Evolutionary conservation across 768 basidiomycete species (phyloP), one percentile per base, ranked within the genome.

Genomic region (Russula compacta): DNA sequence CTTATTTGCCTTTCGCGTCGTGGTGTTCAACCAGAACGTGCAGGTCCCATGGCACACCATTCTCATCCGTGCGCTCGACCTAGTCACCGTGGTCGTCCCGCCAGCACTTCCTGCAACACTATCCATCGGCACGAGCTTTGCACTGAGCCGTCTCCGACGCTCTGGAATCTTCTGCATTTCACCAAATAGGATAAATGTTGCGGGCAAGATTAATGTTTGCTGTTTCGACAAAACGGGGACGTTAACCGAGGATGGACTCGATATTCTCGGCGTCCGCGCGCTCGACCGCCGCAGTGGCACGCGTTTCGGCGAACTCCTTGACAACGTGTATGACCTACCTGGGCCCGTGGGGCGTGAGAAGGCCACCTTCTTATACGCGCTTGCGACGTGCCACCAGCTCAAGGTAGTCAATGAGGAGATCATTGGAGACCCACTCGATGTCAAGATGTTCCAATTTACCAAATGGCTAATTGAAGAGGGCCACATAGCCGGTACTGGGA

Each of bases 221-320:
- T 98, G 95, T 70, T 99, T 99, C 69, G 97, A 99, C 78, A 99
- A 99, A 75, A 99, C 97, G 1, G 97, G 97, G 8, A 99, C 97
- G 9, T 79, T 99, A 24, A 99, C 97, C 1, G 97, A 99, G 73
- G 97, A 99, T 65, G 97, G 95, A 0, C 79, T 99, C 52, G 97
- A 99, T 70, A 93, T 99, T 48, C 85, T 99, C 49, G 97, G 97
- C 15, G 87, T 97, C 17, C 87, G 95, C 48, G 84, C 83, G 6
- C 81, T 91, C 46, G 94, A 95, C 60, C 84, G 91, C 47, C 80
- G 78, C 50, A 43, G 39, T 17, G 60, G 39, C 54, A 80, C 77
- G 8, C 82, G 84, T 44, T 98, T 98, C 73, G 92, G 94, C 19
- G 95, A 99, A 70, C 82, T 98, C 39, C 77, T 94, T 53, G 81